Evolutionary conservation across 78 protist genomes (phyloP).

Genomic region (Dictyostelium intermedium): DNA sequence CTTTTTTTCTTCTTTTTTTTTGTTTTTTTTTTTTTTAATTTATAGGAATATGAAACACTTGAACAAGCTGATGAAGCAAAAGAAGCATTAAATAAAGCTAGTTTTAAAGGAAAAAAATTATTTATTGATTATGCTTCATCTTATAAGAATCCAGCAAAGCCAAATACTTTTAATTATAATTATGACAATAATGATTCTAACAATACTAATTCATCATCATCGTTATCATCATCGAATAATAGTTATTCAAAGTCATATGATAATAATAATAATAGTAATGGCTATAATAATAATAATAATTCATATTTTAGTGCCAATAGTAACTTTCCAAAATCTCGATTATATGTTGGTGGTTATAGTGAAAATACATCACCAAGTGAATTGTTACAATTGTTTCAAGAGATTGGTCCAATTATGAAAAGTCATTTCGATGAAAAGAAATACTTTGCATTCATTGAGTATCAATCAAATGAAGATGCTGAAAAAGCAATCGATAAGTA

Average conservation of each 20-base stretch:
- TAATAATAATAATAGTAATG: background rate
- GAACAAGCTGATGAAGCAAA: background rate
- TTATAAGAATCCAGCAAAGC: background rate
- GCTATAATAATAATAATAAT: background rate
- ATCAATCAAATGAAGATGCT: slow-evolving; percentile 18
- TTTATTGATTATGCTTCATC: slow-evolving; percentile 5
- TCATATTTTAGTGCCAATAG: background rate
- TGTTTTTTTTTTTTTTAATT: background rate
- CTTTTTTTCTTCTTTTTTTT: background rate
- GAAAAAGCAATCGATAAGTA: slow-evolving; percentile 28
- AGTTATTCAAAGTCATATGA: background rate
- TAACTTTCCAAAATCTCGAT: background rate
- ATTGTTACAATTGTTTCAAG: background rate
- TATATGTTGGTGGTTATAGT: slow-evolving; percentile 19
- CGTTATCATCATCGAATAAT: background rate
- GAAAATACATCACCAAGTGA: background rate
- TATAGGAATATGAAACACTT: background rate
- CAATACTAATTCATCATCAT: background rate
- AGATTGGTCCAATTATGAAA: background rate
- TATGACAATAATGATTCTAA: background rate
- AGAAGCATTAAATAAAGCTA: background rate
- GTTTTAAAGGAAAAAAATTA: background rate
- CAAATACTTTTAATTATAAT: background rate
- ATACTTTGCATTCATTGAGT: slow-evolving; percentile 46
- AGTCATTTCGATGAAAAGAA: slow-evolving; percentile 42